Evolutionary conservation across 208 protist species (phyloP), one percentile per base, ranked within the genome.

Genomic region (Jaenimonas drosophilae): DNA sequence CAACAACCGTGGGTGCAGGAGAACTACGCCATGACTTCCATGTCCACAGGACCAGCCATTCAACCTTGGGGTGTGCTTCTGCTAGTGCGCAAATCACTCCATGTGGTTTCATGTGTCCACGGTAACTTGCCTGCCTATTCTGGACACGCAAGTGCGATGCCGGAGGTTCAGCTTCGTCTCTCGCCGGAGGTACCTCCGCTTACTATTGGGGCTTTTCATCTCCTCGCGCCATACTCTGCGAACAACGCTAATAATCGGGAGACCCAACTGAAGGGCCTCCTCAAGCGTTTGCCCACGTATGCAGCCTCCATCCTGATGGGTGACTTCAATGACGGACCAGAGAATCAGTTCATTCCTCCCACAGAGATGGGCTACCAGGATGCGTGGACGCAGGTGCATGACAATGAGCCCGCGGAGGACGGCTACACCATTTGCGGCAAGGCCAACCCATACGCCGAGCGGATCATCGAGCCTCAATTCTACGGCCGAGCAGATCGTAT

Each of bases 401-500:
- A 16, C 11, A 33, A 16, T 7, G 37, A 57, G 16, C 52, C 42
- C 2, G 54, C 30, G 0, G 54, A 64, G 39, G 49, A 60, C 12
- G 74, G 69, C 17, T 74, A 71, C 54, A 83, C 74, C 34, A 83
- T 83, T 37, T 47, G 78, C 42, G 68, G 74, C 23, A 33, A 42
- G 1, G 41, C 49, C 4, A 77, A 75, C 43, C 38, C 54, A 23
- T 83, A 77, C 43, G 50, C 69, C 16, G 60, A 28, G 17, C 53
- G 57, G 28, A 76, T 83, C 57, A 77, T 83, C 46, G 74, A 83
- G 51, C 30, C 42, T 14, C 57, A 83, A 33, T 78, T 83, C 48
- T 76, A 64, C 53, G 74, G 74, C 31, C 62, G 74, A 4, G 64
- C 69, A 11, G 69, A 77, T 63, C 59, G 74, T 20, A 44, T 83